Percentiles rank a stretch among this genome's conserved stretches.
These are phyloP conservation scores for Auxenochlorella pyrenoidosa DNA, from an alignment of 139 green algal genomes.

Conservation along the genomic window DNA sequence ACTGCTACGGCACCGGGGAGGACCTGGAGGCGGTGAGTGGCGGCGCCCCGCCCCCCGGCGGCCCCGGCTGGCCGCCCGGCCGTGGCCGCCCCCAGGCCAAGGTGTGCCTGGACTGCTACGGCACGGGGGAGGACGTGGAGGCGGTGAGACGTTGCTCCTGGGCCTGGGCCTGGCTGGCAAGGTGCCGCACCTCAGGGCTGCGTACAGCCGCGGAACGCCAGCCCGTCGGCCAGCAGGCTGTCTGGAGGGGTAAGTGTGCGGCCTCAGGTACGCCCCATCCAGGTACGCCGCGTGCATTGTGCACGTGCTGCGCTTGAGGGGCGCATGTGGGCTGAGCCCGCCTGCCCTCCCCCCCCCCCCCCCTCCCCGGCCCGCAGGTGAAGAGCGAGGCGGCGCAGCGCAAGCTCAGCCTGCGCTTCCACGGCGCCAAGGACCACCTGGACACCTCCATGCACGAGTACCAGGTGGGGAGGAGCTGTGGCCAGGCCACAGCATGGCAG, in stretches of 20 bases:
- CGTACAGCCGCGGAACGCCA: neutral
- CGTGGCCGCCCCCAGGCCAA: neutral
- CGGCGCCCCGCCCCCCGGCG: neutral
- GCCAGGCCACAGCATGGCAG: too few relatives aligned
- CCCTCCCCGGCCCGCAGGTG: neutral
- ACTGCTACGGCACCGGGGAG: constrained; percentile 94
- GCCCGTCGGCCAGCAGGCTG: neutral
- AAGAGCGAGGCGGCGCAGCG: constrained; percentile 47
- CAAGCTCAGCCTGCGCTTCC: constrained; percentile 83
- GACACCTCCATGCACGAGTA: constrained; percentile 87
- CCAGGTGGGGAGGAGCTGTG: constrained; percentile 61
- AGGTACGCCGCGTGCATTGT: too few relatives aligned
- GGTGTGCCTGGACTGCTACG: constrained; percentile 91
- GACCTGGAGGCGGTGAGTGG: constrained; percentile 76
- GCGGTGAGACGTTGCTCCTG: neutral
- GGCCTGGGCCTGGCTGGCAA: neutral
- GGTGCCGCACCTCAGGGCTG: neutral
- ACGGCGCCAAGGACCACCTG: constrained; percentile 91
- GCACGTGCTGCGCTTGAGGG: too few relatives aligned
- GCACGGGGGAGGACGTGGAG: constrained; percentile 88
- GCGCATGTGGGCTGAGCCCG: too few relatives aligned
- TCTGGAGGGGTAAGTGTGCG: too few relatives aligned
- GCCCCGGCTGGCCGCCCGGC: too few relatives aligned
- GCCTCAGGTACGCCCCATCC: too few relatives aligned
- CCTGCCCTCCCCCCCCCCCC: neutral